These are phyloP conservation scores for Chrysophaeum taylorii DNA, from an alignment of 352 stramenopile species.

Conservation along the genomic window DNA sequence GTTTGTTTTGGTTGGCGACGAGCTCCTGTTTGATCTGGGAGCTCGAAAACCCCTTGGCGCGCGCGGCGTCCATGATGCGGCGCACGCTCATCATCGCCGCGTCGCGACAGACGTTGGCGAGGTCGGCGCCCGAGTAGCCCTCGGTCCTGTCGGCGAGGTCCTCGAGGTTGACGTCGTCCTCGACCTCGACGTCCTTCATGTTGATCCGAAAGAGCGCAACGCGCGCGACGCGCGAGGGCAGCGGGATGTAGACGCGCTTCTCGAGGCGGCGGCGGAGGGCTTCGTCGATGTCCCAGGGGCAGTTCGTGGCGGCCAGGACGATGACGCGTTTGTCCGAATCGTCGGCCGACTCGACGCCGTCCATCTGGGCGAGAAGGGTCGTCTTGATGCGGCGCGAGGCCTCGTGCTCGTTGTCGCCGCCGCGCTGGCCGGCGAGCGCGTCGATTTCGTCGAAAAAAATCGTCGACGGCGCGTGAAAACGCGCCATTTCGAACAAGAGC, in stretches of 20 bases:
- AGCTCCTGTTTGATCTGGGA: too few species aligned
- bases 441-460: constrained; percentile 99
- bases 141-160: constrained; percentile 62
- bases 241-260: constrained; percentile 82
- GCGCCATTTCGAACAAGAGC: constrained; percentile 95
- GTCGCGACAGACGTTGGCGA: constrained; percentile 61
- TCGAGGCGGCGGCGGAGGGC: constrained; percentile 83
- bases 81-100: constrained; percentile 54
- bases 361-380: constrained; percentile 93
- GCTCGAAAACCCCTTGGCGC: too few species aligned
- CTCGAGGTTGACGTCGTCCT: constrained; percentile 47
- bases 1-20: too few species aligned
- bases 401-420: constrained; percentile 47
- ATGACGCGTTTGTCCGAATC: constrained; percentile 49
- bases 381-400: constrained; percentile 78
- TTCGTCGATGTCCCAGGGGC: constrained; percentile 91
- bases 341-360: constrained; percentile 56
- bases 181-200: constrained; percentile 38
- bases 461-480: constrained; percentile 87
- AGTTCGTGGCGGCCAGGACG: constrained; percentile 66
- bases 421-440: constrained; percentile 76
- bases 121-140: constrained; percentile 71
- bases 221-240: constrained; percentile 44
- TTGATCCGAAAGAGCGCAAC: constrained; percentile 32
- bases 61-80: constrained; percentile 32